Percentiles rank a stretch among this genome's conserved stretches.
Conservation (phyloP, 345 rosid species). For the Populus pruinosa region DNA sequence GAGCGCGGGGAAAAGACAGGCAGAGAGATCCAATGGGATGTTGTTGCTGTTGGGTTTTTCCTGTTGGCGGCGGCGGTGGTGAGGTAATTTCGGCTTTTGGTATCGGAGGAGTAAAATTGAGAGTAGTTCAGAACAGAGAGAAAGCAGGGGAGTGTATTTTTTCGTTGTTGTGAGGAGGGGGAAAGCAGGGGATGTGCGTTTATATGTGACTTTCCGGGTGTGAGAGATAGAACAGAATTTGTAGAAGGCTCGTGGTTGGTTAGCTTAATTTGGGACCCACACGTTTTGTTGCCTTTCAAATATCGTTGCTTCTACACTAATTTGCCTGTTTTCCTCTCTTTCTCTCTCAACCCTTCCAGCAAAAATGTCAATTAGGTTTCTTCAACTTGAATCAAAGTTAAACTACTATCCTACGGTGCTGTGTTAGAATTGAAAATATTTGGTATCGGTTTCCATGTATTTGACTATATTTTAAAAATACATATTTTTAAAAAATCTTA, state of each 20-base stretch:
- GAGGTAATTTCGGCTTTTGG: background rate
- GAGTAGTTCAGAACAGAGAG: background rate
- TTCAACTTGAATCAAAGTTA: background rate
- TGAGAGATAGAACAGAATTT: slow-evolving; percentile 10
- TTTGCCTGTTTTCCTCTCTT: background rate
- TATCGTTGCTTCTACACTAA: slow-evolving; percentile 44
- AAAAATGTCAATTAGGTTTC: background rate
- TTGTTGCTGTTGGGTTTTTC: background rate
- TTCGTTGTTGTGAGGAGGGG: background rate
- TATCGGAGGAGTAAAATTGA: background rate
- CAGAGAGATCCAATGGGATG: slow-evolving; percentile 1
- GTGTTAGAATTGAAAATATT: too few species aligned
- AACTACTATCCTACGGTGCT: too few species aligned
- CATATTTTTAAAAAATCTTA: too few species aligned
- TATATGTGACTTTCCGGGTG: slow-evolving; percentile 16
- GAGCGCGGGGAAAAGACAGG: slow-evolving; percentile 13
- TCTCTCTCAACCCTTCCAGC: background rate
- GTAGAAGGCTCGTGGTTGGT: slow-evolving; percentile 30
- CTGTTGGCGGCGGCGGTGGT: background rate
- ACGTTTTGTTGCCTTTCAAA: slow-evolving; percentile 13
- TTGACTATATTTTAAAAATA: too few species aligned
- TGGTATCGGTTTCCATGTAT: too few species aligned
- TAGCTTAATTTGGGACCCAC: slow-evolving; percentile 38
- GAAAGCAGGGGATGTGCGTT: slow-evolving; percentile 19
- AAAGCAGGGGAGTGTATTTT: background rate